Base-by-base conservation (phyloP, 1,284 basidiomycete species). In the Schizophyllum amplum region DNA sequence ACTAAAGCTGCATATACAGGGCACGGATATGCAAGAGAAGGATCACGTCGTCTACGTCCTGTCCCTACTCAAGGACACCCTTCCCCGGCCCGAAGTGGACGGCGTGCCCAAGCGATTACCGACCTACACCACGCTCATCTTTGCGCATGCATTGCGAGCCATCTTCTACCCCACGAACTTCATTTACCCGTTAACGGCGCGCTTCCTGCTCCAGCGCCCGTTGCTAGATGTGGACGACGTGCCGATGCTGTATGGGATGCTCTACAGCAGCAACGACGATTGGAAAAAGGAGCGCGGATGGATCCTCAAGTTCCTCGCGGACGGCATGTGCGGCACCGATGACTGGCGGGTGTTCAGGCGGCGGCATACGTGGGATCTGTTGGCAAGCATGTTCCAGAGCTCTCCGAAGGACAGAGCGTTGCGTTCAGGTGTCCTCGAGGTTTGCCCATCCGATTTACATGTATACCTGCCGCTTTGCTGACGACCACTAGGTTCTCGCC, bases 201-300 rank as follows among this genome's bases (percentile, higher is more conserved):
- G 86, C 4, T 94, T 94, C 77, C 78, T 96, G 5, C 77, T 96
- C 0, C 92, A 95, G 70, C 80, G 93, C 23, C 86, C 91, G 0
- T 75, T 80, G 49, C 72, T 95, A 9, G 92, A 95, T 67, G 71
- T 72, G 0, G 71, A 68, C 4, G 93, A 96, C 66, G 87, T 95
- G 1, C 94, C 94, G 0, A 81, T 94, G 80, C 73, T 97, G 33
- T 93, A 90, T 69, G 78, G 79, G 11, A 86, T 94, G 82, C 75
- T 98, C 1, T 96, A 94, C 68, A 87, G 84, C 64, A 84, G 77
- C 57, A 77, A 85, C 1, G 84, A 86, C 49, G 86, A 90, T 25
- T 91, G 89, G 84, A 87, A 85, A 71, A 87, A 85, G 66, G 92
- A 98, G 65, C 78, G 93, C 21, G 77, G 77, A 1, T 98, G 94